Conservation (phyloP, 208 protist species). For the Trypanosoma lewisi region DNA sequence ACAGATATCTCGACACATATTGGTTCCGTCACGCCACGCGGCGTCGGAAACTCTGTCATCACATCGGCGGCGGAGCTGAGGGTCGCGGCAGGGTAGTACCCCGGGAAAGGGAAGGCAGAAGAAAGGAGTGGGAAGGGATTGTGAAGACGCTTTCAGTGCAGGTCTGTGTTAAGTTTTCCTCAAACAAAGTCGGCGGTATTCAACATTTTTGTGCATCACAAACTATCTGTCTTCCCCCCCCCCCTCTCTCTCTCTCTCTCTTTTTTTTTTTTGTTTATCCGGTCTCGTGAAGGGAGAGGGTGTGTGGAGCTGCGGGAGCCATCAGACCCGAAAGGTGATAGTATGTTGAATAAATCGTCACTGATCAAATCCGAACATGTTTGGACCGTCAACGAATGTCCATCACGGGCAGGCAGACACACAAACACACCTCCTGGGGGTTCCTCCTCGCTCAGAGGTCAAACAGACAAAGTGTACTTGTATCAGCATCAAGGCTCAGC, state of each 20-base stretch:
- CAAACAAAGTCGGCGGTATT: background rate
- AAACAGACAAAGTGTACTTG: constrained; percentile 35
- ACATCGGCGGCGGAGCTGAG: background rate
- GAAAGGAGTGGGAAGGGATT: background rate
- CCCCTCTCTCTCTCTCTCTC: too few species aligned
- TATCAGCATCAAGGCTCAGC: constrained; percentile 40
- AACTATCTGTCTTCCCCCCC: background rate
- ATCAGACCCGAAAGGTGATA: background rate
- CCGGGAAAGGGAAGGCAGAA: too few species aligned
- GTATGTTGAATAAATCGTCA: background rate
- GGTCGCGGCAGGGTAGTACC: background rate
- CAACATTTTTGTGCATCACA: background rate
- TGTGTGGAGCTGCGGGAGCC: background rate
- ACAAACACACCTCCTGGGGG: background rate
- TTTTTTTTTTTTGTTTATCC: too few species aligned
- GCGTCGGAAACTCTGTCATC: background rate
- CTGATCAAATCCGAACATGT: background rate
- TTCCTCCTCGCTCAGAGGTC: constrained; percentile 25
- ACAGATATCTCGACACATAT: background rate
- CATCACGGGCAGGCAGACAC: background rate
- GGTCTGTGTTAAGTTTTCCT: background rate
- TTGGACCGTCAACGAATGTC: background rate
- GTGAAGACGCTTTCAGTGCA: background rate
- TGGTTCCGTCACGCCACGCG: background rate
- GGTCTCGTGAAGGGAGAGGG: too few species aligned